These are phyloP conservation scores for Hippophae rhamnoides DNA, from an alignment of 306 rosid species.

Conservation along the genomic window DNA sequence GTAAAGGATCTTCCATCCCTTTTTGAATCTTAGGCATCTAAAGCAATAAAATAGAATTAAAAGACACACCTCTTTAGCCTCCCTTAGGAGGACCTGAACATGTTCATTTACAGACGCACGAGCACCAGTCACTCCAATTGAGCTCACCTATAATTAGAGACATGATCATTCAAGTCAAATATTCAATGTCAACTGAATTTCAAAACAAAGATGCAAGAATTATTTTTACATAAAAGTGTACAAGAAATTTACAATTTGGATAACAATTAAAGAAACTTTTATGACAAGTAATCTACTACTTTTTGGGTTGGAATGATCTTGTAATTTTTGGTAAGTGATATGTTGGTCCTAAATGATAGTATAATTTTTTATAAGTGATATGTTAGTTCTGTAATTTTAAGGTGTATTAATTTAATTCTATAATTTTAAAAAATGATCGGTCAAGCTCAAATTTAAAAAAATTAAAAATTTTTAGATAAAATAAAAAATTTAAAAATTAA, in stretches of 20 bases:
- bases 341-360: no score
- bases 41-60: conserved; percentile 8
- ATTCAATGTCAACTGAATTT: not conserved
- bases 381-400: no score
- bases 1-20: not conserved
- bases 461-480: no score
- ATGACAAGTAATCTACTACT: not conserved
- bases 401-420: no score
- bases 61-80: conserved; percentile 65
- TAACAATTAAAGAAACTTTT: not conserved
- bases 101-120: conserved; percentile 60
- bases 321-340: no score
- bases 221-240: not conserved
- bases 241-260: not conserved
- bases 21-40: not conserved
- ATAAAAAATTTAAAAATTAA: no score
- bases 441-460: no score
- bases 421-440: no score
- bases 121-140: conserved; percentile 84
- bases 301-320: no score
- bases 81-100: conserved; percentile 54
- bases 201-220: conserved; percentile 1
- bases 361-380: no score
- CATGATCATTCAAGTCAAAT: conserved; percentile 2
- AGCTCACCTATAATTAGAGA: conserved; percentile 62